A percentile compares a stretch with the other conserved stretches of the same genome.
Conservation (phyloP, 129 eudicot species). For the Escallonia rubra region DNA sequence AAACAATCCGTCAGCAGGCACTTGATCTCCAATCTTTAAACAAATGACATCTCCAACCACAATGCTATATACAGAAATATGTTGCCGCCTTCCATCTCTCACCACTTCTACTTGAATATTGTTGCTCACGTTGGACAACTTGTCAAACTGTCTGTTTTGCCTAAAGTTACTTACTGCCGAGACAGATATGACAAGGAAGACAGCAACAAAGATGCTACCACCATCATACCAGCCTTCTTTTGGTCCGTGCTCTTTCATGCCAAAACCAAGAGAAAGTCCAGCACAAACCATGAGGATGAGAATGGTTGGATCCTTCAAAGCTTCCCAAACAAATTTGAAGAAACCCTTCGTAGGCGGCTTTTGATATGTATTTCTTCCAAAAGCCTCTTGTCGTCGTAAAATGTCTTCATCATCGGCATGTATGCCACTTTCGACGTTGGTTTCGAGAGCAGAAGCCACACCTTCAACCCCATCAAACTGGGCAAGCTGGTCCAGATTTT, state of each 20-base stretch:
- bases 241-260: slow-evolving; percentile 42
- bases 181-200: slow-evolving; percentile 38
- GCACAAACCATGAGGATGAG: slow-evolving; percentile 42
- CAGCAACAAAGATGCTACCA: slow-evolving; percentile 51
- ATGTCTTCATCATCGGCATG: slow-evolving; percentile 22
- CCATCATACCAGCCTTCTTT: slow-evolving; percentile 60
- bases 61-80: slow-evolving; percentile 35
- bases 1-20: slow-evolving; percentile 57
- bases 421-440: slow-evolving; percentile 20
- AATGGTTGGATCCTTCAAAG: slow-evolving; percentile 45
- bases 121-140: slow-evolving; percentile 34
- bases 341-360: slow-evolving; percentile 30
- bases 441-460: slow-evolving; percentile 17
- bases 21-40: slow-evolving; percentile 49
- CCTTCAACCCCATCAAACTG: slow-evolving; percentile 28
- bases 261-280: slow-evolving; percentile 45
- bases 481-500: slow-evolving; percentile 11
- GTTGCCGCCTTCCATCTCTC: slow-evolving; percentile 35
- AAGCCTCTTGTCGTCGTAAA: slow-evolving; percentile 13
- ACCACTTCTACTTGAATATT: slow-evolving; percentile 40
- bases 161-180: slow-evolving; percentile 40
- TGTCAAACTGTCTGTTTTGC: slow-evolving; percentile 45
- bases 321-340: slow-evolving; percentile 31
- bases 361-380: slow-evolving; percentile 30
- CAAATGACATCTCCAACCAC: slow-evolving; percentile 45